Conservation (phyloP, 2,329 filamentous ascomycete species). For the Chrysosporium queenslandicum region DNA sequence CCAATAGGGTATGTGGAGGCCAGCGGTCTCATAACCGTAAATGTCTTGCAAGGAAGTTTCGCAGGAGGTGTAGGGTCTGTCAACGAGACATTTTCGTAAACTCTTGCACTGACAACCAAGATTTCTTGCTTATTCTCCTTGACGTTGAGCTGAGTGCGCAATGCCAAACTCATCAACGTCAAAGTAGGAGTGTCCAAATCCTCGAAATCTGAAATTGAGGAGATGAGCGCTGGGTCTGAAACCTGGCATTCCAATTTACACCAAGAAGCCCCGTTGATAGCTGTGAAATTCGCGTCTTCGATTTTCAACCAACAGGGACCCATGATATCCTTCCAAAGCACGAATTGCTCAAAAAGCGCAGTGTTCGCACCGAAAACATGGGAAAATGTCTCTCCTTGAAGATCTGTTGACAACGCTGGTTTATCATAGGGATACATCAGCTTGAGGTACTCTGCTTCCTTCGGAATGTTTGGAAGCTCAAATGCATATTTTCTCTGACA, state of each 20-base stretch:
- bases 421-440: conserved; percentile 92
- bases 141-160: conserved; percentile 78
- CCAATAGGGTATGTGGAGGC: conserved; percentile 69
- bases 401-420: conserved; percentile 58
- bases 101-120: conserved; percentile 75
- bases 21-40: conserved; percentile 79
- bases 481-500: conserved; percentile 91
- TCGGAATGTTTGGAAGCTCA: conserved; percentile 76
- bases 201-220: conserved; percentile 63
- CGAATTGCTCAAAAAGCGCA: conserved; percentile 91
- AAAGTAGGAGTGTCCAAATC: conserved; percentile 74
- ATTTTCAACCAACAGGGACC: conserved; percentile 96
- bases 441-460: conserved; percentile 84
- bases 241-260: conserved; percentile 89
- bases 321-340: conserved; percentile 98
- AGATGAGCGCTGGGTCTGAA: conserved; percentile 65
- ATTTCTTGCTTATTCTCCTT: conserved; percentile 97
- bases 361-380: conserved; percentile 91
- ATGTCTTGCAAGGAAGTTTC: conserved; percentile 77
- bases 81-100: conserved; percentile 83
- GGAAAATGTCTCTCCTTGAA: conserved; percentile 79
- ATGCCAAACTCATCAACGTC: conserved; percentile 88
- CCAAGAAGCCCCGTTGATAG: conserved; percentile 86
- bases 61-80: conserved; percentile 82
- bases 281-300: conserved; percentile 68